Percentiles rank a stretch among this genome's conserved stretches.
phyloP scores from a whole-genome alignment of 2,329 filamentous ascomycete genomes.

The Cordyceps cateniannulata region DNA sequence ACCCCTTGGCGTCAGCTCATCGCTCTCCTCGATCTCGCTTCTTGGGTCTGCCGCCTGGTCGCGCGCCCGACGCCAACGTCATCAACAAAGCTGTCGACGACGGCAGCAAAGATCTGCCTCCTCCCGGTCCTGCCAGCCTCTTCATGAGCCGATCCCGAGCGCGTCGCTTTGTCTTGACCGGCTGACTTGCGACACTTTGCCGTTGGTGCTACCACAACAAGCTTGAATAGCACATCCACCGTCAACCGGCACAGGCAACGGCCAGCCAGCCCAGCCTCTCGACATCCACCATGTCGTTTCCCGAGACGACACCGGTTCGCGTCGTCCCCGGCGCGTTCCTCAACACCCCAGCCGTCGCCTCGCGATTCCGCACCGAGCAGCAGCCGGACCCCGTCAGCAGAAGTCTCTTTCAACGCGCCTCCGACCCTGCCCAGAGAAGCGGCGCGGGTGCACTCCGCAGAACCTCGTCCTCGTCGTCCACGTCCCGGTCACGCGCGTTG shows the following conservation, averaged over 20 bases:
- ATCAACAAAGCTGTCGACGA: background rate
- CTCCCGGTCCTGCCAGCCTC: background rate
- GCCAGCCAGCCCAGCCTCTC: background rate
- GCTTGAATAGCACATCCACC: background rate
- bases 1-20: background rate
- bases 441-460: background rate
- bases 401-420: slow-evolving; percentile 38
- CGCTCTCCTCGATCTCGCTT: background rate
- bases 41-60: background rate
- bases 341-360: slow-evolving; percentile 61
- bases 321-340: slow-evolving; percentile 70
- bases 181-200: background rate
- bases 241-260: background rate
- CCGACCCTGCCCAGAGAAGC: slow-evolving; percentile 18
- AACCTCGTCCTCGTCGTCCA: slow-evolving; percentile 4
- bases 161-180: background rate
- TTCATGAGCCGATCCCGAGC: slow-evolving; percentile 11
- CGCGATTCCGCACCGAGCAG: slow-evolving; percentile 36
- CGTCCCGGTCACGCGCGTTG: slow-evolving; percentile 7
- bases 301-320: slow-evolving; percentile 59
- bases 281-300: slow-evolving; percentile 43
- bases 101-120: background rate
- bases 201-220: background rate
- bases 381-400: slow-evolving; percentile 45
- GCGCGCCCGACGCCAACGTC: background rate